Evolutionary conservation across 441 rosid genomes (phyloP), one percentile per base, ranked within the genome.

Genomic region (Dalechampia spathulata): DNA sequence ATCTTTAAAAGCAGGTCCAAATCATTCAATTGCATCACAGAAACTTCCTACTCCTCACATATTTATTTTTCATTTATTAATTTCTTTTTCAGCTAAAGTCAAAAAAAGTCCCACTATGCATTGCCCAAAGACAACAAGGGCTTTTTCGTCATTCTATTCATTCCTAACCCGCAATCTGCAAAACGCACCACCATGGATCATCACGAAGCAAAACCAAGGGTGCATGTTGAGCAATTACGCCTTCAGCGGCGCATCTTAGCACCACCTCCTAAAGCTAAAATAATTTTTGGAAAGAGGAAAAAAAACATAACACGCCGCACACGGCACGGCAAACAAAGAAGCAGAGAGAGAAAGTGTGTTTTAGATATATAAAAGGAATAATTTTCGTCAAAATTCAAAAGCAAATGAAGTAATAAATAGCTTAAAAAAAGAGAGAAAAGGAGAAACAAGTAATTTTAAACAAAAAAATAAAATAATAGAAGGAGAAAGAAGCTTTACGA

Each of bases 401-500:
- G 45, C 22, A 20, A 15, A 26, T 0, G 25, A 28, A 41, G 7
- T 13, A 32, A 37, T 7, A 22, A 49, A 32, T 15, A 15, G 14
- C 32, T 45, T 3, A 21, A 42, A 7, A 15, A 15, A 26, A 48
- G 6, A 28, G 23, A 19, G 45, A n/a, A 23, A 15, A 9, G n/a
- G 45, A 40, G 27, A 7, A 58, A 41, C 1, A 12, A 32, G 1
- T 23, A 15, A 22, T 30, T 19, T 37, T 9, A 17, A 27, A 39
- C 14, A 15, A 20, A 27, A 34, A n/a, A n/a, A n/a, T n/a, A n/a
- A n/a, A n/a, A n/a, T n/a, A n/a, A n/a, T n/a, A n/a, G n/a, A n/a
- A n/a, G n/a, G 38, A 16, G 11, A 17, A 16, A 7, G 48, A 19
- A 27, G 21, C 56, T 87, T 15, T 52, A 90, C 98, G 74, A 90